These are phyloP conservation scores for Hymenoscyphus occultus DNA, from an alignment of 2,329 filamentous ascomycete genomes.

Conservation along the genomic window DNA sequence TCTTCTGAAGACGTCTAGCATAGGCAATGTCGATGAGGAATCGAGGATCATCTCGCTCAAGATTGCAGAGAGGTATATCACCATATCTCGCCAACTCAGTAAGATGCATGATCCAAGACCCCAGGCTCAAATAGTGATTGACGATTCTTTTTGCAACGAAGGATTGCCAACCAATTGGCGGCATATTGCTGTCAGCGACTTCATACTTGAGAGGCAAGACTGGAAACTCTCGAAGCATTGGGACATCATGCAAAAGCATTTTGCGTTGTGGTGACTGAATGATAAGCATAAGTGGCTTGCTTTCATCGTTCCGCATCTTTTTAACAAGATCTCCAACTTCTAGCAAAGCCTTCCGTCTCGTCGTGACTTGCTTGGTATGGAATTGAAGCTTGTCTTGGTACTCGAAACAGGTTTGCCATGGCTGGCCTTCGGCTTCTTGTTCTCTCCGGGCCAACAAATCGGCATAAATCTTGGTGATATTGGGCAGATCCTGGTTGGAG, in stretches of 20 bases:
- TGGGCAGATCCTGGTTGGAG: constrained; percentile 76
- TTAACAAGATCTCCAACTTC: constrained; percentile 86
- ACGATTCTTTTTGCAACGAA: constrained; percentile 85
- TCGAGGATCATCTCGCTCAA: constrained; percentile 89
- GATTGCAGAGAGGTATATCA: constrained; percentile 89
- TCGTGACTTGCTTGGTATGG: constrained; percentile 83
- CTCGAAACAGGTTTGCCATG: constrained; percentile 76
- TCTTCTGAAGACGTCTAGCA: constrained; percentile 82
- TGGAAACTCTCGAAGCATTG: constrained; percentile 79
- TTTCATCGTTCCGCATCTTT: constrained; percentile 84
- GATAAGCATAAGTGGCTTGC: constrained; percentile 75
- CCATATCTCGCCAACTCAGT: constrained; percentile 87
- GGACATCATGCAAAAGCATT: constrained; percentile 79
- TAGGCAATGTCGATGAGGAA: constrained; percentile 97
- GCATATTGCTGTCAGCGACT: constrained; percentile 78
- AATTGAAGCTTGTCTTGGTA: constrained; percentile 87
- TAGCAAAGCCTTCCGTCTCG: constrained; percentile 81
- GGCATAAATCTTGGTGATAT: constrained; percentile 82
- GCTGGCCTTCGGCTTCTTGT: constrained; percentile 63
- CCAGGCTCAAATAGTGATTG: constrained; percentile 87
- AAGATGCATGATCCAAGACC: constrained; percentile 86
- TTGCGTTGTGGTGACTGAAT: constrained; percentile 86
- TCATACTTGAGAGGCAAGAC: constrained; percentile 79
- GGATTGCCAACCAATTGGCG: constrained; percentile 89
- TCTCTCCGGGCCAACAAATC: constrained; percentile 68